Conservation (phyloP, 345 rosid species). For the Melaleuca quinquenervia region DNA sequence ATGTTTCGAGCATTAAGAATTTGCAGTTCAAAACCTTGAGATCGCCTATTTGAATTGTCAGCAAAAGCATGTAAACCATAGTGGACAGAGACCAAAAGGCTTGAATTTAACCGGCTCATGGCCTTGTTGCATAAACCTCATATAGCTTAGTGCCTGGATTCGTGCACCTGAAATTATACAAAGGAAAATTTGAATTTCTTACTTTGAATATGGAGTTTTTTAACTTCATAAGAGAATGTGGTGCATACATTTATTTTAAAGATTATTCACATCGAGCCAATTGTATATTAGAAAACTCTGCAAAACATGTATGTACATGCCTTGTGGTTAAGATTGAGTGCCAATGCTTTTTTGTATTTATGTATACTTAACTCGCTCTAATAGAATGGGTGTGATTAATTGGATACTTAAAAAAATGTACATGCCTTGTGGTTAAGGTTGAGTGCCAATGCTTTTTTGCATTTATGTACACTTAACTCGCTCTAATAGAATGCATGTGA, state of each 20-base stretch:
- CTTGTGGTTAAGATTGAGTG: too few relatives aligned
- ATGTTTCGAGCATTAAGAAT: background rate
- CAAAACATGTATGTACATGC: background rate
- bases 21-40: background rate
- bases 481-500: background rate
- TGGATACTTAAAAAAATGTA: background rate
- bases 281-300: background rate
- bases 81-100: background rate
- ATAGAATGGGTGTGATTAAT: too few relatives aligned
- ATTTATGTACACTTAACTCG: background rate
- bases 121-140: background rate
- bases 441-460: background rate
- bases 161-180: background rate
- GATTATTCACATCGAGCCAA: background rate
- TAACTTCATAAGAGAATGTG: background rate
- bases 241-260: background rate
- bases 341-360: too few relatives aligned
- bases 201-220: background rate
- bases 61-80: background rate
- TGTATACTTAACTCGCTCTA: too few relatives aligned
- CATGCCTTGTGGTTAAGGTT: background rate
- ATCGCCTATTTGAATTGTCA: background rate
- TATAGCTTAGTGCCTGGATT: rapidly evolving
- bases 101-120: background rate
- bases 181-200: background rate